Evolutionary conservation across 176 grass and related monocot species (phyloP), one percentile per base, ranked within the genome.

Genomic region (Avena eriantha): DNA sequence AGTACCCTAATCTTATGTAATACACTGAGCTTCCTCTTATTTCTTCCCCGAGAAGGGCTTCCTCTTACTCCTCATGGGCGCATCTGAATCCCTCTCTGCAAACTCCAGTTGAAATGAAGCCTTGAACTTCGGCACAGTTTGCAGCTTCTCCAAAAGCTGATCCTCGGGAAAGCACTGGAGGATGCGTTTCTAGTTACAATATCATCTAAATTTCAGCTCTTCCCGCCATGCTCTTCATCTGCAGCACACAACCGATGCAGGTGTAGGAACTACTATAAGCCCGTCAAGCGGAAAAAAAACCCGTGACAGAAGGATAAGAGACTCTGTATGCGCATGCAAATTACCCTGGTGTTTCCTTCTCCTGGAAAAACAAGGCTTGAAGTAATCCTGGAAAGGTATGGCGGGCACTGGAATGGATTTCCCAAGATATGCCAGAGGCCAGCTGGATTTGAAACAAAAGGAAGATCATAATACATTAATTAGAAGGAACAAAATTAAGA

Each of bases 321-420:
- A 9, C 29, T n/a, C 18, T 53, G 9, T 43, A 48, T 14, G 60
- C 3, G 53, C 48, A 23, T 23, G 57, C 7, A 24, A 55, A 47
- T 79, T 91, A 93, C 88, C 88, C 89, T 67, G 80, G 11, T 8
- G 63, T 63, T 84, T 68, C 36, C 73, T 84, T 88, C 84, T 88
- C 49, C 85, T 3, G 48, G n/a, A 55, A 73, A 69, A 89, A 18
- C 54, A 80, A 58, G 17, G 74, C 76, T 60, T 76, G 36, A 93
- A 82, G 66, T 89, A 93, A 19, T 82, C 84, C 35, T 70, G 63
- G 39, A 93, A 83, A 41, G 91, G 86, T 65, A 63, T 91, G 47
- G 48, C 31, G 0, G 91, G 91, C 64, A 95, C 89, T 8, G 91
- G 93, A 65, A 95, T 77, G 69, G 80, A 84, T 80, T 95, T 95